Base-by-base conservation (phyloP, 371 early-diverging fungal species). In the Catenaria anguillulae region DNA sequence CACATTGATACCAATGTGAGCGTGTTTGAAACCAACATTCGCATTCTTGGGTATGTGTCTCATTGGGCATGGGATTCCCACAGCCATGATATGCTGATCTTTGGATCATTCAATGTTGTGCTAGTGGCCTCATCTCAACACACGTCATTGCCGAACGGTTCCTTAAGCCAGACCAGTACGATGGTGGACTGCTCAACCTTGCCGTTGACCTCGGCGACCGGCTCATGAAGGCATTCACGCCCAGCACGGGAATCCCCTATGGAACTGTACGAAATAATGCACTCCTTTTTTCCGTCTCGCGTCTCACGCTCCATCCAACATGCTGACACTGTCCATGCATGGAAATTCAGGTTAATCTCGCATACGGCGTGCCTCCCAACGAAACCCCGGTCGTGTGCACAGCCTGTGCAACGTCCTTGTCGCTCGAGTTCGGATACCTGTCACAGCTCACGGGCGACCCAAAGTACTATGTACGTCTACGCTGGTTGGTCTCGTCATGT, bases 351-450 rank as follows among this genome's bases (percentile, higher is more conserved):
- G n/a, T 90, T n/a, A 92, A 95, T 69, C 69, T 95, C 37, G 76
- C 75, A 55, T 67, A 72, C 36, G 94, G 95, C 0, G 86, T 89
- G 2, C 71, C 80, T 0, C 65, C 67, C 13, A 69, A 74, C 4
- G 92, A 91, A 63, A 83, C 86, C 0, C 67, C 77, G 1, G 85
- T 84, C 56, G 93, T 93, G 12, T 94, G 93, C 68, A 80, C 89
- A 0, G 97, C 97, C 4, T 93, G 93, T 19, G 92, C 88, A 8
- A 94, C 94, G 2, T 89, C 91, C 31, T 72, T 97, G 50, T 52
- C 94, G n/a, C 67, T 97, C n/a, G 97, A 97, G 66, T 94, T 97
- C 77, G 96, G 93, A n/a, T 78, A 84, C 0, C 71, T 97, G 29
- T 89, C 89, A 61, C 77, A 94, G 23, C 72, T 95, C 35, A 89